These are phyloP conservation scores for Leptodermis oblonga DNA, from an alignment of 257 asterid species.

Conservation along the genomic window DNA sequence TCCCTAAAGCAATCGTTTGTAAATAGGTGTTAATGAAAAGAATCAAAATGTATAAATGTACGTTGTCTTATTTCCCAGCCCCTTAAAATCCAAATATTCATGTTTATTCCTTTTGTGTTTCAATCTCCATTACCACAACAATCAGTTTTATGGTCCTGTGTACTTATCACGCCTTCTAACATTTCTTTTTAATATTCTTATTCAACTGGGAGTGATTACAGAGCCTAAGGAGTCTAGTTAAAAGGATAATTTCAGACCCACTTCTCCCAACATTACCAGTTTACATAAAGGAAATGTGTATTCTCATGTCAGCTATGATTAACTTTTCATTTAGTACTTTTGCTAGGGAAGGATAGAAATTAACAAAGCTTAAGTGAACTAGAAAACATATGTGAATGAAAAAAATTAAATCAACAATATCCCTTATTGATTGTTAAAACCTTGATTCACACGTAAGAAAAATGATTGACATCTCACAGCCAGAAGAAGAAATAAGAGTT, in stretches of 20 bases:
- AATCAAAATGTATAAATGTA: background rate
- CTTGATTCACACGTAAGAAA: background rate
- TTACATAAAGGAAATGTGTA: no score
- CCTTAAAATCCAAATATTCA: background rate
- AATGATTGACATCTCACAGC: background rate
- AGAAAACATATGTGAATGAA: background rate
- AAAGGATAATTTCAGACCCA: background rate
- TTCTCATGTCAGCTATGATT: no score
- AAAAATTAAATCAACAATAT: background rate
- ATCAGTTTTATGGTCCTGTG: constrained; percentile 1
- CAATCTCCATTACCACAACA: background rate
- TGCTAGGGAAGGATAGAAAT: background rate
- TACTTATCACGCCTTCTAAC: background rate
- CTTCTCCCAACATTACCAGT: background rate
- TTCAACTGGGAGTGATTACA: background rate
- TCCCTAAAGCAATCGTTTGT: background rate
- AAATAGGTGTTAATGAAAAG: background rate
- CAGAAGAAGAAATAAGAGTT: background rate
- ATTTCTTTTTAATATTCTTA: background rate
- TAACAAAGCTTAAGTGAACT: background rate
- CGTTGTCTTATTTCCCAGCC: background rate
- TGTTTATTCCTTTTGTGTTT: background rate
- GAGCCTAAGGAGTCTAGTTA: background rate
- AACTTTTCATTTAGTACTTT: background rate
- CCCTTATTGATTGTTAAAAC: background rate